A percentile compares a stretch with the other conserved stretches of the same genome.
These are phyloP conservation scores for Tanacetum coccineum DNA, from an alignment of 129 eudicot genomes.

Conservation along the genomic window DNA sequence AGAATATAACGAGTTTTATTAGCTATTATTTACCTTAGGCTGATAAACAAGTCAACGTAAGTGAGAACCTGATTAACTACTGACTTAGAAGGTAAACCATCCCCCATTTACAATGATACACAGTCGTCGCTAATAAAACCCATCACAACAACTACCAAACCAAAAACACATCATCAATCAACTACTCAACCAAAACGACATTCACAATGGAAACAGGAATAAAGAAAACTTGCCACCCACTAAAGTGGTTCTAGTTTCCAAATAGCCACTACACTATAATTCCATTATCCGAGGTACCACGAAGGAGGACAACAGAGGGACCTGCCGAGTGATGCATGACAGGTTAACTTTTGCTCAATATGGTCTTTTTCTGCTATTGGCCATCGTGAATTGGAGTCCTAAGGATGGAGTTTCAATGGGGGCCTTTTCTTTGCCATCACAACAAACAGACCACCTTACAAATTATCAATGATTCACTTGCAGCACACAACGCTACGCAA, in stretches of 20 bases:
- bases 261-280: no score
- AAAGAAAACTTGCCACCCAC: constrained; percentile 16
- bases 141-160: neutral
- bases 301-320: constrained; percentile 46
- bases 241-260: constrained; percentile 39
- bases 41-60: constrained; percentile 25
- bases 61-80: constrained; percentile 24
- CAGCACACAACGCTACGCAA: constrained; percentile 10
- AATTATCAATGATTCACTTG: constrained; percentile 16
- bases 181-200: constrained; percentile 10
- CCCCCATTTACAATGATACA: constrained; percentile 30
- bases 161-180: constrained; percentile 7
- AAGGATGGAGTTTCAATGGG: constrained; percentile 61
- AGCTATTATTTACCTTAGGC: neutral
- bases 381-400: constrained; percentile 35
- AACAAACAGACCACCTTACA: constrained; percentile 15
- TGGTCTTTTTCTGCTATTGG: constrained; percentile 46
- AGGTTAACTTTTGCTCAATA: constrained; percentile 44
- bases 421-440: constrained; percentile 55
- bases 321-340: constrained; percentile 51
- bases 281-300: constrained; percentile 63
- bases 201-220: constrained; percentile 29
- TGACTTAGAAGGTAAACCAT: constrained; percentile 40
- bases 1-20: no score
- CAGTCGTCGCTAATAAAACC: constrained; percentile 23